Percentiles rank a stretch among this genome's conserved stretches.
These are phyloP conservation scores for Datisca glomerata DNA, from an alignment of 306 rosid species.

Conservation along the genomic window DNA sequence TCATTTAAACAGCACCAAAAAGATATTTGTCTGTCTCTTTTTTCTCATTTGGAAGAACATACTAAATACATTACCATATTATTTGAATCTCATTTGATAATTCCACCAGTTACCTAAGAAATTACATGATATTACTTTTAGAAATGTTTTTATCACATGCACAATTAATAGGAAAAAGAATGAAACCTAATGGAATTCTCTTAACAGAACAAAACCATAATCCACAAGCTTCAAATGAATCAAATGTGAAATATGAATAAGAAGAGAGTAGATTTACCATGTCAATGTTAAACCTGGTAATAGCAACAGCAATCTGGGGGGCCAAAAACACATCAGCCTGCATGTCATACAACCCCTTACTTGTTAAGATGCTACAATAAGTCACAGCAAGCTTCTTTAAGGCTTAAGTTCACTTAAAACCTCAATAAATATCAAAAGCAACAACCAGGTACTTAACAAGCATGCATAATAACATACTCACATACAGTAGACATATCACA, in stretches of 20 bases:
- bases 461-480: too few species aligned
- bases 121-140: not conserved
- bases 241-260: not conserved
- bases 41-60: not conserved
- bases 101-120: not conserved
- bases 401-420: too few species aligned
- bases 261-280: constrained; percentile 17
- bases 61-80: not conserved
- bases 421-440: too few species aligned
- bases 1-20: too few species aligned
- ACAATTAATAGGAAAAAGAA: too few species aligned
- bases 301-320: constrained; percentile 21
- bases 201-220: not conserved
- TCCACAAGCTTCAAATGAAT: not conserved
- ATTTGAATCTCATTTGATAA: not conserved
- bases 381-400: too few species aligned
- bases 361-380: constrained; percentile 7
- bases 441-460: too few species aligned
- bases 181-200: not conserved
- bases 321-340: constrained; percentile 39
- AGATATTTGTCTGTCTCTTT: too few species aligned
- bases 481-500: too few species aligned
- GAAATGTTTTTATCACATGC: too few species aligned
- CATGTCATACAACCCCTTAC: constrained; percentile 5
- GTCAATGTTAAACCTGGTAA: constrained; percentile 13